Evolutionary conservation across 1,284 basidiomycete species (phyloP).

Genomic region (Peniophora sp.): DNA sequence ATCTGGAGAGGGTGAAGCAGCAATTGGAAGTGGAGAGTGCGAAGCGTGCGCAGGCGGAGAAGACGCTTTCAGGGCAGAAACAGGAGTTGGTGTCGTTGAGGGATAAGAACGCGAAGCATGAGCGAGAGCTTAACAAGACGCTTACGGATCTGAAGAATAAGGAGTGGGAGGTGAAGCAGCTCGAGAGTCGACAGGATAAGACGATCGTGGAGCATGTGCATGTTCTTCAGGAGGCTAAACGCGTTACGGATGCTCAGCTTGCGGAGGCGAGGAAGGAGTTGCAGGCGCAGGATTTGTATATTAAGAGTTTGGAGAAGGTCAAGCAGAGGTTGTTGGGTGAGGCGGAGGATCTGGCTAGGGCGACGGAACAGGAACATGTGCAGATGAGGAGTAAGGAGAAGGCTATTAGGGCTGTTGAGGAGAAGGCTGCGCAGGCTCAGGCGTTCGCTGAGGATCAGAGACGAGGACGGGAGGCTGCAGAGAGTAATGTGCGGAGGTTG

Average conservation of each 20-base stretch:
- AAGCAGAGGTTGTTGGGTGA: slow-evolving; percentile 74
- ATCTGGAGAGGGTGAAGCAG: slow-evolving; percentile 60
- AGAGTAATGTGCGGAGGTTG: slow-evolving; percentile 49
- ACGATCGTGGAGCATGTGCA: slow-evolving; percentile 99
- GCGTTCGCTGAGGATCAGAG: slow-evolving; percentile 61
- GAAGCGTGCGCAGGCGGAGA: slow-evolving; percentile 71
- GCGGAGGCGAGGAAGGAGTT: slow-evolving; percentile 75
- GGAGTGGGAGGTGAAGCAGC: slow-evolving; percentile 81
- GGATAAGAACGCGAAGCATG: slow-evolving; percentile 67
- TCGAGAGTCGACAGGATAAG: slow-evolving; percentile 89
- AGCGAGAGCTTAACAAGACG: slow-evolving; percentile 76
- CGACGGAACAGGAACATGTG: slow-evolving; percentile 68
- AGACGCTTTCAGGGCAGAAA: slow-evolving; percentile 56
- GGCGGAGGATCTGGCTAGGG: slow-evolving; percentile 77
- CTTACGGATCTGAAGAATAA: slow-evolving; percentile 73
- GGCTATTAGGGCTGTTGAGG: slow-evolving; percentile 49
- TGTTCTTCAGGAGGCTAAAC: slow-evolving; percentile 95
- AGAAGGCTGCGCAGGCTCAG: slow-evolving; percentile 45
- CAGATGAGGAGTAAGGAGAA: slow-evolving; percentile 65
- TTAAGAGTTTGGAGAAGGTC: slow-evolving; percentile 78
- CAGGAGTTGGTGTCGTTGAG: slow-evolving; percentile 62
- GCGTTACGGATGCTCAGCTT: slow-evolving; percentile 90
- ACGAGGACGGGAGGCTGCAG: slow-evolving; percentile 54
- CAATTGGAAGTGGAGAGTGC: slow-evolving; percentile 63
- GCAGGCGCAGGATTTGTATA: slow-evolving; percentile 66